Evolutionary conservation across 805 yeast species (phyloP).

Genomic region (Starmerella sirachaensis): DNA sequence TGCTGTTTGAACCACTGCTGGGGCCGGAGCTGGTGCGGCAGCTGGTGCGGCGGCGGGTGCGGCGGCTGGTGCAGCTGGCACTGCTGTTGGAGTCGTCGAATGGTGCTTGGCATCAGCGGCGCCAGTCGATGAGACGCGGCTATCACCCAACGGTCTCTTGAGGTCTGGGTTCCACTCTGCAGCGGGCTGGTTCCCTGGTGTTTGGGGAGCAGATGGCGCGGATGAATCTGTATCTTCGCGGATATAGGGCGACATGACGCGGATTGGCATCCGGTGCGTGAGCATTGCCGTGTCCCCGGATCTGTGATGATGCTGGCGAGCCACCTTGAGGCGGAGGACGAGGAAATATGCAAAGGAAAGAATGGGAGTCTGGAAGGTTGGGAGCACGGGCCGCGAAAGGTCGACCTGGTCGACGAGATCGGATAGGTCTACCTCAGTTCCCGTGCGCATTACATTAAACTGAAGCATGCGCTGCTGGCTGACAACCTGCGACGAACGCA

Average conservation of each 20-base stretch:
- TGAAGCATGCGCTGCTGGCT: slow-evolving; percentile 6
- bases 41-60: too few relatives aligned
- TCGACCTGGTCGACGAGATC: background rate
- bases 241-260: slow-evolving; percentile 4
- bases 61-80: too few relatives aligned
- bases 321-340: slow-evolving; percentile 1
- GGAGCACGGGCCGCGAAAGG: slow-evolving; percentile 1
- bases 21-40: too few relatives aligned
- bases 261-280: slow-evolving; percentile 3
- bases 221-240: background rate
- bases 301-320: slow-evolving; percentile 1
- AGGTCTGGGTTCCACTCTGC: too few relatives aligned
- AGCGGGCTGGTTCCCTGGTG: too few relatives aligned
- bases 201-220: background rate
- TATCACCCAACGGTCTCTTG: too few relatives aligned
- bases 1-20: too few relatives aligned
- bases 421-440: slow-evolving; percentile 4
- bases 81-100: too few relatives aligned
- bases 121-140: too few relatives aligned
- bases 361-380: slow-evolving; percentile 7
- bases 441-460: slow-evolving; percentile 5
- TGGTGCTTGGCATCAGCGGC: too few relatives aligned
- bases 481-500: background rate
- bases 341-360: slow-evolving; percentile 4
- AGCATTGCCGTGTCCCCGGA: slow-evolving; percentile 2